Base-by-base conservation (phyloP, 225 moss, liverwort and hornwort genomes). In the Sphagnum contortum region DNA sequence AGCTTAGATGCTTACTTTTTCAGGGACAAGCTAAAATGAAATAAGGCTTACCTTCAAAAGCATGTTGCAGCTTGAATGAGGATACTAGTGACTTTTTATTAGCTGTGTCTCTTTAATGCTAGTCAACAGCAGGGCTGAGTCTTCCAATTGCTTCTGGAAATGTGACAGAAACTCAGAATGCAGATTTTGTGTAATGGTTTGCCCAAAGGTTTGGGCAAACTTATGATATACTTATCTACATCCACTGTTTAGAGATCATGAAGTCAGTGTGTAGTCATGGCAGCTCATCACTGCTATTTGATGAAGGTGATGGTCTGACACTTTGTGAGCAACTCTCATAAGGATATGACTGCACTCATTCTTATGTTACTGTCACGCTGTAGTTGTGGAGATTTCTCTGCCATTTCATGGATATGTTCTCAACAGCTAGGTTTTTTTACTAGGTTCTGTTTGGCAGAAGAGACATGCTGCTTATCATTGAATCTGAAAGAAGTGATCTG, bases 401-500 rank as follows among this genome's bases (percentile, higher is more conserved):
- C 3, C 29, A 29, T 29, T 29, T 29, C 29, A 29, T 29, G 29
- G 29, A 29, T 29, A 29, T 29, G 29, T 29, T 29, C 29, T 29
- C 29, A 29, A 29, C 29, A 29, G 29, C 29, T 29, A 29, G 1
- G 1, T 29, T 29, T 29, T 0, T 29, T 29, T 29, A 29, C 0
- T 29, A 29, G 29, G 29, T 29, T 29, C 29, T 29, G 29, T 29
- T 29, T 29, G 29, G 29, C 29, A 29, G 29, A 29, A 29, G 29
- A 29, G 29, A 29, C 29, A 29, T 29, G 29, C 29, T 29, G 29
- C 29, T 29, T 29, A 29, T 29, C 29, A 29, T 2, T 71, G 48
- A 57, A 45, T 63, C 76, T 72, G 81, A 71, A 86, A 84, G 75
- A 77, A 71, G 77, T 57, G 74, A 62, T 74, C 59, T 76, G 67